These are phyloP conservation scores for Solanum paucissectum DNA, from an alignment of 257 asterid genomes.

Conservation along the genomic window DNA sequence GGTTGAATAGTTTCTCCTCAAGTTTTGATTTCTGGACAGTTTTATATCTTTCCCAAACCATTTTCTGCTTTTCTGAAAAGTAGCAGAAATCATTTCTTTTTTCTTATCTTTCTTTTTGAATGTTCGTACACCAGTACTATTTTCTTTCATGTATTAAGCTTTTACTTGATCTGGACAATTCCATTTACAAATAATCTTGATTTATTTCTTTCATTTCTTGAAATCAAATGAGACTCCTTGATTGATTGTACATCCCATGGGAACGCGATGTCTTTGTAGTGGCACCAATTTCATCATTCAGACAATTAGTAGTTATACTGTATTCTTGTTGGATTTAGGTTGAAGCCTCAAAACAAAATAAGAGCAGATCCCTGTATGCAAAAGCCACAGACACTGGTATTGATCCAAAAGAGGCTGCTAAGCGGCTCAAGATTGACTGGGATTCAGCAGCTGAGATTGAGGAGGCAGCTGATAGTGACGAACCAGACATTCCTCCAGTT, in stretches of 20 bases:
- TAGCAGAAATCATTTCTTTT: background rate
- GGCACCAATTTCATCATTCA: background rate
- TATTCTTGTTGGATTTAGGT: constrained; percentile 28
- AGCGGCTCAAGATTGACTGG: constrained; percentile 85
- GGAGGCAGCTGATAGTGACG: constrained; percentile 42
- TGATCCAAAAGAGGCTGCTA: constrained; percentile 76
- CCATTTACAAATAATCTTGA: background rate
- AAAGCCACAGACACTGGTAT: constrained; percentile 81
- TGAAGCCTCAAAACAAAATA: constrained; percentile 38
- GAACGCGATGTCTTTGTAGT: background rate
- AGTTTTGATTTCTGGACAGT: background rate
- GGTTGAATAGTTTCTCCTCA: background rate
- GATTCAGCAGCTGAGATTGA: constrained; percentile 90
- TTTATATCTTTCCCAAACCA: background rate
- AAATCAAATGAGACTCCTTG: background rate
- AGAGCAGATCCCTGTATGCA: constrained; percentile 66
- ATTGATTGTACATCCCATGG: background rate
- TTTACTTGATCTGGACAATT: background rate
- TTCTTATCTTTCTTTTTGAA: background rate
- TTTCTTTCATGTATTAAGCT: background rate
- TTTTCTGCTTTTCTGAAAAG: background rate
- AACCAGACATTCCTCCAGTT: constrained; percentile 66
- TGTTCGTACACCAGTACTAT: background rate
- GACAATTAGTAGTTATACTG: background rate
- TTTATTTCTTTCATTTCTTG: background rate